These are phyloP conservation scores for Aspergillus hancockii DNA, from an alignment of 495 filamentous ascomycete species.

Conservation along the genomic window DNA sequence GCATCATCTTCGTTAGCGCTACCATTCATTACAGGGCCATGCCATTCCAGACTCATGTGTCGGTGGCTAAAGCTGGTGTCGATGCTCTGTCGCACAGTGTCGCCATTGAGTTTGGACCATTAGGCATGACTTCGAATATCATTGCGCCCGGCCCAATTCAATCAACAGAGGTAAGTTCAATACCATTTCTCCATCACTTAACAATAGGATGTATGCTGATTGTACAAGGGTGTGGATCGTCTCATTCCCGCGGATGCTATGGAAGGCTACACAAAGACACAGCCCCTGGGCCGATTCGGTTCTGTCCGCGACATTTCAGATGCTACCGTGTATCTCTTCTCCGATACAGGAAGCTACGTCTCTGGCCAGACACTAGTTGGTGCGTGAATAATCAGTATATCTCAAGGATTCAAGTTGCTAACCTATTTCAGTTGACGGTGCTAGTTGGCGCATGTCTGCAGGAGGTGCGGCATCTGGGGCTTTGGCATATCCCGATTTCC, in stretches of 20 bases:
- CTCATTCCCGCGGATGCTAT: slow-evolving; percentile 39
- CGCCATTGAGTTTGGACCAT: slow-evolving; percentile 84
- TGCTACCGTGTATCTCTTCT: slow-evolving; percentile 85
- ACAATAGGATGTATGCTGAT: slow-evolving; percentile 6
- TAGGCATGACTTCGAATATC: slow-evolving; percentile 86
- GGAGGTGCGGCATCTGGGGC: slow-evolving; percentile 44
- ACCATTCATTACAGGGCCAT: slow-evolving; percentile 85
- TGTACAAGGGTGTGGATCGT: slow-evolving; percentile 42
- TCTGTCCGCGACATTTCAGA: slow-evolving; percentile 86
- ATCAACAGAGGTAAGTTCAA: slow-evolving; percentile 54
- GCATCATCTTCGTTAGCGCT: slow-evolving; percentile 85
- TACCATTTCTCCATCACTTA: not conserved
- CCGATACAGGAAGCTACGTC: slow-evolving; percentile 79
- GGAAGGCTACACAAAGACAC: slow-evolving; percentile 31
- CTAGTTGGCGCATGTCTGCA: slow-evolving; percentile 45
- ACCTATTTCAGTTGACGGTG: slow-evolving; percentile 41
- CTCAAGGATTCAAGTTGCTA: not conserved
- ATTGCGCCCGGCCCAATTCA: slow-evolving; percentile 80
- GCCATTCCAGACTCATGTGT: slow-evolving; percentile 82
- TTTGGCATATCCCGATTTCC: slow-evolving; percentile 62
- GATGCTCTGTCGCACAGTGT: slow-evolving; percentile 76
- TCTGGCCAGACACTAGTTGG: slow-evolving; percentile 76
- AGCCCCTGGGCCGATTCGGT: slow-evolving; percentile 77
- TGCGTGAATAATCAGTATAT: slow-evolving; percentile 21
- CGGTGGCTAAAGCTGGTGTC: slow-evolving; percentile 87